Evolutionary conservation across 2,329 filamentous ascomycete genomes (phyloP).

Genomic region (Stagonosporopsis cucurbitacearum): DNA sequence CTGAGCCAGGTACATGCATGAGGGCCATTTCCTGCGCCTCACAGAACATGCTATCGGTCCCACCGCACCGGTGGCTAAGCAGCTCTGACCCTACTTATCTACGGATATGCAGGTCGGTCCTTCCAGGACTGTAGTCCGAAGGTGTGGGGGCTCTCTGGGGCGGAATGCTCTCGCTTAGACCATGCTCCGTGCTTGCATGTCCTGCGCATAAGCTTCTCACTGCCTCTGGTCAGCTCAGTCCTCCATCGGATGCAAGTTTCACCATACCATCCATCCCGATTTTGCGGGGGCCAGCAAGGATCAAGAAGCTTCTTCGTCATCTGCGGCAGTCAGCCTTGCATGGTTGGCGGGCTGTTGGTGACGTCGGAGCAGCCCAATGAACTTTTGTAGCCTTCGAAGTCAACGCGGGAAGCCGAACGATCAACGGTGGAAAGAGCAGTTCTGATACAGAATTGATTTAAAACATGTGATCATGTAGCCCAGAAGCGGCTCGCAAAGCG

Average conservation of each 20-base stretch:
- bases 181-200: not conserved
- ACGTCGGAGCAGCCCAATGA: not conserved
- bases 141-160: not conserved
- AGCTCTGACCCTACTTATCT: not conserved
- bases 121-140: not conserved
- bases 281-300: not conserved
- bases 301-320: conserved; percentile 4
- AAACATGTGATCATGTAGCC: not conserved
- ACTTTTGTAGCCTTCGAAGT: not conserved
- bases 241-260: conserved; percentile 1
- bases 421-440: too few relatives aligned
- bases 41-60: not conserved
- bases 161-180: not conserved
- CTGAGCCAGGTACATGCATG: not conserved
- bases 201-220: conserved; percentile 5
- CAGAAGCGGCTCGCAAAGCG: not conserved
- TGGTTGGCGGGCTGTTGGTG: conserved; percentile 1
- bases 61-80: not conserved
- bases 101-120: not conserved
- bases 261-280: not conserved
- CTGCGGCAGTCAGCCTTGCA: not conserved
- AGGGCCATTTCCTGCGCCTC: not conserved
- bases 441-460: too few relatives aligned
- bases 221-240: conserved; percentile 2
- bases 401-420: not conserved